phyloP scores from a whole-genome alignment of 345 rosid genomes.

The Fremontodendron californicum region DNA sequence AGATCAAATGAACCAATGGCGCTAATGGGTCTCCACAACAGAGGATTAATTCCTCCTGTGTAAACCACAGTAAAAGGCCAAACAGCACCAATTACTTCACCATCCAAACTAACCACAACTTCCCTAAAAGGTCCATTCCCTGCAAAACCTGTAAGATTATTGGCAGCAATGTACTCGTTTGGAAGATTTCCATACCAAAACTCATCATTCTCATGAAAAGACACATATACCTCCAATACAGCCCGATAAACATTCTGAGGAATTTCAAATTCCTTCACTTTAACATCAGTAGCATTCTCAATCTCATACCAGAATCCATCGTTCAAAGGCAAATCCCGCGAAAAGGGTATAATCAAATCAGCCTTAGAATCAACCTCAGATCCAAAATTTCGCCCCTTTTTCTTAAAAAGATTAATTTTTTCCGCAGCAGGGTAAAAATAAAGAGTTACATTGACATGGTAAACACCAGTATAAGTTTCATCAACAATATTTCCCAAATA shows the following conservation, averaged over 20 bases:
- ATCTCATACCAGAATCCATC: constrained; percentile 92
- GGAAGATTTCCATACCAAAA: constrained; percentile 75
- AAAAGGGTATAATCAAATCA: constrained; percentile 75
- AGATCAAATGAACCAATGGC: constrained; percentile 79
- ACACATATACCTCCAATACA: constrained; percentile 81
- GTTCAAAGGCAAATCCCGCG: constrained; percentile 51
- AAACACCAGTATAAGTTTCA: constrained; percentile 68
- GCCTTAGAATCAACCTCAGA: constrained; percentile 44
- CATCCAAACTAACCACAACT: constrained; percentile 72
- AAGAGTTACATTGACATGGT: constrained; percentile 60
- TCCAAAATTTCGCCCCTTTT: constrained; percentile 7
- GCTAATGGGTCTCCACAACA: constrained; percentile 78
- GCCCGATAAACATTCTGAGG: constrained; percentile 86
- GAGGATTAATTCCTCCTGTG: constrained; percentile 82
- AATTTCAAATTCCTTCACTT: constrained; percentile 48
- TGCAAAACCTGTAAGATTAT: constrained; percentile 38
- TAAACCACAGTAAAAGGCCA: constrained; percentile 91
- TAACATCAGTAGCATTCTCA: constrained; percentile 36
- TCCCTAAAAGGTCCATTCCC: constrained; percentile 97
- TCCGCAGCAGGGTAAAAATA: constrained; percentile 56
- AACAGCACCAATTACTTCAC: constrained; percentile 52
- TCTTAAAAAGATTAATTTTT: constrained; percentile 4
- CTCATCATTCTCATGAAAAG: constrained; percentile 91
- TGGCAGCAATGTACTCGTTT: constrained; percentile 59
- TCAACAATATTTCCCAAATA: constrained; percentile 67